These are phyloP conservation scores for Lasiosphaeria hispida DNA, from an alignment of 495 filamentous ascomycete species.

Conservation along the genomic window DNA sequence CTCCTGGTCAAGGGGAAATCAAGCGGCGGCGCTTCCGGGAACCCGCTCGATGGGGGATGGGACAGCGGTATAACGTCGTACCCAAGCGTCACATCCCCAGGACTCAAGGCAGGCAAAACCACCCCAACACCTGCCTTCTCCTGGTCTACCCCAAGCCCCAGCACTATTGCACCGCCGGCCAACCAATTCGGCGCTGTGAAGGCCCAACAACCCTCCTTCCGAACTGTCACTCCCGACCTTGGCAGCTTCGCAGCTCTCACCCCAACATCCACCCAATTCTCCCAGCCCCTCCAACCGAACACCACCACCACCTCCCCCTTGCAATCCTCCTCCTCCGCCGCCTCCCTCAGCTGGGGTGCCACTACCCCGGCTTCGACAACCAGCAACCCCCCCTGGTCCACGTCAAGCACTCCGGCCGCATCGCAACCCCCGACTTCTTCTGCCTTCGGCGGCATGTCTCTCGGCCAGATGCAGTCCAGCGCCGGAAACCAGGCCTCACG, in stretches of 20 bases:
- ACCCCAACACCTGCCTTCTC: constrained; percentile 50
- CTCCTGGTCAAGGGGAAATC: constrained; percentile 72
- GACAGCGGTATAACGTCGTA: constrained; percentile 26
- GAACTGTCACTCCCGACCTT: constrained; percentile 58
- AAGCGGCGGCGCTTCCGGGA: constrained; percentile 17
- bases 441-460: constrained; percentile 33
- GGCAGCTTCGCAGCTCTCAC: constrained; percentile 45
- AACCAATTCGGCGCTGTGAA: constrained; percentile 35
- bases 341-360: constrained; percentile 38
- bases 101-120: constrained; percentile 22
- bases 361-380: constrained; percentile 15
- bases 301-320: background rate
- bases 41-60: constrained; percentile 46
- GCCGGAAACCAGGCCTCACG: constrained; percentile 15
- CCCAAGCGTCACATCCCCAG: constrained; percentile 26
- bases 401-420: constrained; percentile 25
- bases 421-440: constrained; percentile 18
- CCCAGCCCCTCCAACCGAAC: constrained; percentile 47
- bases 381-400: constrained; percentile 36
- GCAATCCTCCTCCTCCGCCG: background rate
- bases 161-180: constrained; percentile 18
- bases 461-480: constrained; percentile 32
- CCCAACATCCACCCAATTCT: constrained; percentile 53
- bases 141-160: constrained; percentile 55
- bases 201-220: constrained; percentile 42